Evolutionary conservation across 352 stramenopile species (phyloP).

Genomic region (Pythium dissimile): DNA sequence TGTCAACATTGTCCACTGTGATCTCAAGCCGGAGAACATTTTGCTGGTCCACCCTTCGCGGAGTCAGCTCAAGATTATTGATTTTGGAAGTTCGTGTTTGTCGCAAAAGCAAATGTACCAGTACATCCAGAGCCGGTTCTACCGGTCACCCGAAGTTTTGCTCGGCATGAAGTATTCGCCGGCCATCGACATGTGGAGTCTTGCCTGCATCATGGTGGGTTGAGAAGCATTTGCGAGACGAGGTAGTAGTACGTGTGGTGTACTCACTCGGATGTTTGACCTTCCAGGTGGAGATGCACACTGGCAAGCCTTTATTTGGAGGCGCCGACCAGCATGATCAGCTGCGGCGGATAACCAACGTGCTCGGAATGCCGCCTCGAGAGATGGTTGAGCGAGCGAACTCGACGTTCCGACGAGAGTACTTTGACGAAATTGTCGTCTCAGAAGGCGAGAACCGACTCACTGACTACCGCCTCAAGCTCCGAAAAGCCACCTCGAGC

Average conservation of each 20-base stretch:
- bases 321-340: constrained; percentile 96
- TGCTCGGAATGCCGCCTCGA: constrained; percentile 92
- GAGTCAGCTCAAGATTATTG: constrained; percentile 98
- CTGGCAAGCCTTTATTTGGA: constrained; percentile 96
- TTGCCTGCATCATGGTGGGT: constrained; percentile 83
- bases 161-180: constrained; percentile 78
- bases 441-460: constrained; percentile 51
- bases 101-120: constrained; percentile 94
- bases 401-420: constrained; percentile 77
- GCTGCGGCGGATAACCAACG: constrained; percentile 94
- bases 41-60: constrained; percentile 92
- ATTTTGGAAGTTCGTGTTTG: constrained; percentile 98
- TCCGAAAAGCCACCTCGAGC: constrained; percentile 41
- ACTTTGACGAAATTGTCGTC: constrained; percentile 88
- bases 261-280: too few relatives aligned
- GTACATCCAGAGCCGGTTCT: constrained; percentile 98
- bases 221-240: too few relatives aligned
- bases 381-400: constrained; percentile 90
- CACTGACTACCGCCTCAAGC: constrained; percentile 64
- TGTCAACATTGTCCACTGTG: constrained; percentile 98
- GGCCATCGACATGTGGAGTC: constrained; percentile 89
- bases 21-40: constrained; percentile 99
- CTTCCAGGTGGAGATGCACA: constrained; percentile 94
- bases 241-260: too few relatives aligned
- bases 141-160: constrained; percentile 90